Evolutionary conservation across 2,329 filamentous ascomycete genomes (phyloP).

Genomic region (Cytospora piceicola): DNA sequence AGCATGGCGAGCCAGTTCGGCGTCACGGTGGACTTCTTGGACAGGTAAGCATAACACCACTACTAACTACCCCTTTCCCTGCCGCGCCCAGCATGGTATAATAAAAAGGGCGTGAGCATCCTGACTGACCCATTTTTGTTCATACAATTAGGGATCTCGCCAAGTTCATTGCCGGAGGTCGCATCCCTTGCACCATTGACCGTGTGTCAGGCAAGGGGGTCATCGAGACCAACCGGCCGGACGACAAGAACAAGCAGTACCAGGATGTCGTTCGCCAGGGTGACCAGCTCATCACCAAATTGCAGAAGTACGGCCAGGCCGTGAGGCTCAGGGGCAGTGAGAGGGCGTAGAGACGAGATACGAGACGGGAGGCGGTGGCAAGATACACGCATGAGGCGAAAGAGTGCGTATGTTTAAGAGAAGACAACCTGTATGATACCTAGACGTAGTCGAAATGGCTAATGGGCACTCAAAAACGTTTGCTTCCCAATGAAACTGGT

Average conservation of each 20-base stretch:
- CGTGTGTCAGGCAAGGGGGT: slow-evolving; percentile 94
- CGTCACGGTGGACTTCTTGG: slow-evolving; percentile 93
- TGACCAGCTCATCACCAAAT: slow-evolving; percentile 95
- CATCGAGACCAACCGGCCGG: slow-evolving; percentile 96
- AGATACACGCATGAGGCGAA: slow-evolving; percentile 4
- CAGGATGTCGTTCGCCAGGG: slow-evolving; percentile 97
- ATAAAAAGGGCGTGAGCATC: too few species aligned
- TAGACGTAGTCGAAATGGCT: slow-evolving; percentile 27
- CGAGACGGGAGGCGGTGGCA: background rate
- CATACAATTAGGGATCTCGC: slow-evolving; percentile 73
- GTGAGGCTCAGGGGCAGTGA: slow-evolving; percentile 94
- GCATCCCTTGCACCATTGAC: slow-evolving; percentile 96
- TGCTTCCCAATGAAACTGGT: background rate
- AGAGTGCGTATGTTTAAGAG: background rate
- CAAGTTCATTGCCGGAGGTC: slow-evolving; percentile 93
- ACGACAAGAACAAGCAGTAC: slow-evolving; percentile 99
- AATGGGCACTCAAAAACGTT: slow-evolving; percentile 8
- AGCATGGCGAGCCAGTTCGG: slow-evolving; percentile 98
- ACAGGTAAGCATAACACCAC: slow-evolving; percentile 67
- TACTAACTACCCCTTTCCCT: background rate
- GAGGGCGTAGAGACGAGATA: slow-evolving; percentile 63
- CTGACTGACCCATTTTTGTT: slow-evolving; percentile 19
- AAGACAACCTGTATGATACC: slow-evolving; percentile 30
- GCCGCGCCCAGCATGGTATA: background rate
- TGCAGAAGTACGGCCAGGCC: slow-evolving; percentile 98